Conservation (phyloP, 2,329 filamentous ascomycete genomes). For the Penicillium decumbens region DNA sequence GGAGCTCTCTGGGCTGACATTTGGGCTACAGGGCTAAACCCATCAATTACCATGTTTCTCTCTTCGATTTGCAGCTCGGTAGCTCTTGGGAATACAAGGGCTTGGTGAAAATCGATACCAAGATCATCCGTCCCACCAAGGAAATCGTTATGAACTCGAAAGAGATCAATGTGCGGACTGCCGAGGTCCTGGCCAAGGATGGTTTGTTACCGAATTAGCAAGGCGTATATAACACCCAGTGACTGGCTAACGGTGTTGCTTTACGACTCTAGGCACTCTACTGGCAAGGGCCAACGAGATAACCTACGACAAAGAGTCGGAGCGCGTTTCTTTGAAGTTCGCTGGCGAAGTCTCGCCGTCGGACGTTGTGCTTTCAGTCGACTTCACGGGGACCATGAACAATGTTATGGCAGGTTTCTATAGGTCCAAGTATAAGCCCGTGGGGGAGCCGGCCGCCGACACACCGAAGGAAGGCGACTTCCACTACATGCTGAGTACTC, state of each 20-base stretch:
- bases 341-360: constrained; percentile 64
- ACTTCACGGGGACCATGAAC: constrained; percentile 79
- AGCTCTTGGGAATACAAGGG: constrained; percentile 79
- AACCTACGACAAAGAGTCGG: constrained; percentile 74
- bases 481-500: constrained; percentile 81
- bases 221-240: neutral
- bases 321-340: constrained; percentile 77
- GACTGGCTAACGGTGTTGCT: neutral
- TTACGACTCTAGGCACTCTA: constrained; percentile 20
- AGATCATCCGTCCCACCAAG: constrained; percentile 66
- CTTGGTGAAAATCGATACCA: constrained; percentile 71
- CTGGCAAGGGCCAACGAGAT: constrained; percentile 58
- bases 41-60: constrained; percentile 75
- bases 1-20: neutral
- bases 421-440: constrained; percentile 86
- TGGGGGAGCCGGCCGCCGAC: constrained; percentile 64
- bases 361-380: constrained; percentile 64
- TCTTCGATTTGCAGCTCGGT: constrained; percentile 70
- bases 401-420: constrained; percentile 92
- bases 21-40: constrained; percentile 63
- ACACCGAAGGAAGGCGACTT: constrained; percentile 67
- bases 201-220: constrained; percentile 23
- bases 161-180: constrained; percentile 70
- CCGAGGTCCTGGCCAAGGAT: constrained; percentile 37
- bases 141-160: constrained; percentile 80